These are phyloP conservation scores for Puccinia horiana DNA, from an alignment of 1,284 basidiomycete genomes.

Conservation along the genomic window DNA sequence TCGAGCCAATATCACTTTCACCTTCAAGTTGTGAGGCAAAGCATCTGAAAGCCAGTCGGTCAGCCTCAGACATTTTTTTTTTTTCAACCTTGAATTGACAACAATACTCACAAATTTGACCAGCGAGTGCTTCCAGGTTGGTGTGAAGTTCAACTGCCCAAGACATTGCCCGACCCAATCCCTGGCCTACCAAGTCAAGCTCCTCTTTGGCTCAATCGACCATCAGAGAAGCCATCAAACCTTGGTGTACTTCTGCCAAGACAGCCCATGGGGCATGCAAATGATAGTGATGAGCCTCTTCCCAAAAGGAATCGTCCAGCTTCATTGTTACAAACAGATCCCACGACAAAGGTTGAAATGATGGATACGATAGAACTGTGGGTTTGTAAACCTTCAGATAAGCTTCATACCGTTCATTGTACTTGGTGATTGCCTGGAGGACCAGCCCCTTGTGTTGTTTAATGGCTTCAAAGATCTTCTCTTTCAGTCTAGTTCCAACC, in stretches of 20 bases:
- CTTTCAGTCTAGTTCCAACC: constrained; percentile 3
- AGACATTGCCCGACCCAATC: neutral
- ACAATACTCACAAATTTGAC: neutral
- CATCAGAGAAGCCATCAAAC: neutral
- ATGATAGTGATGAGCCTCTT: neutral
- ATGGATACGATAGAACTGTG: neutral
- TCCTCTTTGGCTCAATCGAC: neutral
- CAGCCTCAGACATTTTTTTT: neutral
- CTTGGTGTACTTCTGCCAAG: neutral
- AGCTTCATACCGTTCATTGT: neutral
- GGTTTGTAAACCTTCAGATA: neutral
- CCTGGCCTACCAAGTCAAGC: neutral
- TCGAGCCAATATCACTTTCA: neutral
- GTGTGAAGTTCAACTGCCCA: constrained; percentile 4
- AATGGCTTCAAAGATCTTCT: constrained; percentile 10
- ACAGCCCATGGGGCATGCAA: neutral
- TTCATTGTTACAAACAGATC: neutral
- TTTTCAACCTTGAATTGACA: neutral
- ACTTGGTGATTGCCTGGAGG: neutral
- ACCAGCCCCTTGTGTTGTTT: neutral
- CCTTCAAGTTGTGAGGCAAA: neutral
- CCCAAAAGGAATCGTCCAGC: neutral
- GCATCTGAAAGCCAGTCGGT: neutral
- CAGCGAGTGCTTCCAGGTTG: neutral
- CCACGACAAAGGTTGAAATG: neutral